These are phyloP conservation scores for Ehretia macrophylla DNA, from an alignment of 257 asterid species.

Conservation along the genomic window DNA sequence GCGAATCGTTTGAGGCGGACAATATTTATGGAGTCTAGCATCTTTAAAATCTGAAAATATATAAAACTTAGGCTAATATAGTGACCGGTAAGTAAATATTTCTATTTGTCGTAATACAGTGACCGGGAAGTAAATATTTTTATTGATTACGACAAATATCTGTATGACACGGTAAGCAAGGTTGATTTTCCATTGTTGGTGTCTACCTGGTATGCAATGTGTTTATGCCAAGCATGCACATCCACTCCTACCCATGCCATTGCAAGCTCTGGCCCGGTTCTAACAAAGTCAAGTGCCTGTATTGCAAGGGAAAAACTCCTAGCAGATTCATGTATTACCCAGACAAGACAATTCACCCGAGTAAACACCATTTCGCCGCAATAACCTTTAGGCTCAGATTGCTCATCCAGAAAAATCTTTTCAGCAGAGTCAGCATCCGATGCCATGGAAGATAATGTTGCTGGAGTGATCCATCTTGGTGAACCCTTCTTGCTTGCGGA, in stretches of 20 bases:
- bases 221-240: conserved; percentile 43
- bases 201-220: conserved; percentile 35
- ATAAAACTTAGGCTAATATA: too few relatives aligned
- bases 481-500: conserved; percentile 11
- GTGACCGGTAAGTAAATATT: too few relatives aligned
- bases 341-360: conserved; percentile 52
- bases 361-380: conserved; percentile 29
- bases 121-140: too few relatives aligned
- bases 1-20: too few relatives aligned
- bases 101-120: too few relatives aligned
- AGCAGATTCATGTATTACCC: conserved; percentile 58
- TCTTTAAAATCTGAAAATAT: too few relatives aligned
- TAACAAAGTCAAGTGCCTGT: conserved; percentile 40
- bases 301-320: conserved; percentile 49
- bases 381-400: conserved; percentile 14
- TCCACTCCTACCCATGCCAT: conserved; percentile 66
- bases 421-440: conserved; percentile 26
- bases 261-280: conserved; percentile 48
- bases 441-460: conserved; percentile 36
- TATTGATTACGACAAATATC: too few relatives aligned
- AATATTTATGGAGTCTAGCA: too few relatives aligned
- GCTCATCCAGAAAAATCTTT: conserved; percentile 24
- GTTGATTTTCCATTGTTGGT: neutral
- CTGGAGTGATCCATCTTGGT: conserved; percentile 29
- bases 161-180: neutral